Conservation (phyloP, 495 filamentous ascomycete species). For the Cladorrhinum samala region DNA sequence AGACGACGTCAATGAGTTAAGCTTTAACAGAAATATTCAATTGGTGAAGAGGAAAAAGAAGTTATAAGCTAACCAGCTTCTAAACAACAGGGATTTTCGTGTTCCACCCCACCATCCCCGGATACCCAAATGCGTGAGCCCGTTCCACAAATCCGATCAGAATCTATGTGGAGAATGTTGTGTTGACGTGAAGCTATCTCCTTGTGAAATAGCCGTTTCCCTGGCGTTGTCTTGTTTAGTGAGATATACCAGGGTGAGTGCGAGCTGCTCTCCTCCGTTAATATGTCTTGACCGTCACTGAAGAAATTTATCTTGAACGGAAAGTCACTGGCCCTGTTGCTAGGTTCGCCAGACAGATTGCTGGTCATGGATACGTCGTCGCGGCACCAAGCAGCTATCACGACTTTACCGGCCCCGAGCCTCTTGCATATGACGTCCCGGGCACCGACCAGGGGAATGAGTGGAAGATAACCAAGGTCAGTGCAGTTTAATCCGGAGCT, state of each 20-base stretch:
- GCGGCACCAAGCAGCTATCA: slow-evolving; percentile 88
- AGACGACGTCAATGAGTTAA: slow-evolving; percentile 44
- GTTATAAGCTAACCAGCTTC: not conserved
- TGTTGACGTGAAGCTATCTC: no score
- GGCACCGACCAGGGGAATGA: slow-evolving; percentile 85
- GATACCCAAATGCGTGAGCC: slow-evolving; percentile 70
- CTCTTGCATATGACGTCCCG: slow-evolving; percentile 77
- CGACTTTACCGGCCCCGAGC: slow-evolving; percentile 81
- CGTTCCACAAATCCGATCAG: slow-evolving; percentile 1
- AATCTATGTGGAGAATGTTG: not conserved
- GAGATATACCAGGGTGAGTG: slow-evolving; percentile 88
- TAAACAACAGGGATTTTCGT: slow-evolving; percentile 66
- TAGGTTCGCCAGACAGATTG: slow-evolving; percentile 87
- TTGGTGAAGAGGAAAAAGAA: not conserved
- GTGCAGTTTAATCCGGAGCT: not conserved
- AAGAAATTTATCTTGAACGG: not conserved
- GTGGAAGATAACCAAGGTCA: slow-evolving; percentile 74
- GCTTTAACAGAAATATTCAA: not conserved
- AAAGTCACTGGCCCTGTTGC: slow-evolving; percentile 87
- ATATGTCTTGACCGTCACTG: not conserved
- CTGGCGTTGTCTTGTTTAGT: slow-evolving; percentile 84
- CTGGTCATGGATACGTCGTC: slow-evolving; percentile 88
- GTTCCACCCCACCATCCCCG: slow-evolving; percentile 78
- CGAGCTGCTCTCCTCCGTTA: not conserved
- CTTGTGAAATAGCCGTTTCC: slow-evolving; percentile 71